A percentile compares a stretch with the other conserved stretches of the same genome.
Evolutionary conservation across 306 rosid species (phyloP).

Genomic region (Arachis hypogaea): DNA sequence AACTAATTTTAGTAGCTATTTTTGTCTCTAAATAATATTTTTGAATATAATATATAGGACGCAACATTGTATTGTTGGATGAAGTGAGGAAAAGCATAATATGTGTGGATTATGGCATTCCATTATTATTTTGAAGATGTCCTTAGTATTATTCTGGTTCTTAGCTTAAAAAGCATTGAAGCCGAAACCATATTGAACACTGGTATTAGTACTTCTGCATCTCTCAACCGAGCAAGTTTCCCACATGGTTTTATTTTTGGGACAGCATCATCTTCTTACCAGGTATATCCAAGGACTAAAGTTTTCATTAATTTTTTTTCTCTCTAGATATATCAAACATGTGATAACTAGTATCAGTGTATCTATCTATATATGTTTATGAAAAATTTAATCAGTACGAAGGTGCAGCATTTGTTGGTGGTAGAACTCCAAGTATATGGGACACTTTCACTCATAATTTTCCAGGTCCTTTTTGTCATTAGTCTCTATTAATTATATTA

Average conservation of each 20-base stretch:
- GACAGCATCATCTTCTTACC: constrained; percentile 41
- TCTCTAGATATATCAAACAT: too few relatives aligned
- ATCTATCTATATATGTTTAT: too few relatives aligned
- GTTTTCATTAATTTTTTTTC: too few relatives aligned
- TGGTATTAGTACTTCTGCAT: neutral
- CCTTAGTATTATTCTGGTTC: neutral
- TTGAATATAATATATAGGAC: too few relatives aligned
- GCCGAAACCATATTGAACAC: constrained; percentile 3
- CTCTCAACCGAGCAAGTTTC: constrained; percentile 34
- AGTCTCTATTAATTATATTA: too few relatives aligned
- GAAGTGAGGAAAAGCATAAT: neutral
- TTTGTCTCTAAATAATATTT: too few relatives aligned
- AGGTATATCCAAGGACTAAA: constrained; percentile 17
- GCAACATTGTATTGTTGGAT: neutral
- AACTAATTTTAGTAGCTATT: too few relatives aligned
- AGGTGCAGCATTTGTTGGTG: constrained; percentile 61
- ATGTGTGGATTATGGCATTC: constrained; percentile 22
- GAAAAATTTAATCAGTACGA: constrained; percentile 45
- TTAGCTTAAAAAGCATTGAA: constrained; percentile 9
- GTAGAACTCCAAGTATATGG: constrained; percentile 70
- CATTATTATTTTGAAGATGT: constrained; percentile 6
- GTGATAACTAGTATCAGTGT: too few relatives aligned
- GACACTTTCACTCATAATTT: constrained; percentile 55
- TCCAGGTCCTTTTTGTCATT: constrained; percentile 33
- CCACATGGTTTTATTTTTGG: constrained; percentile 44